Evolutionary conservation across 805 yeast genomes (phyloP).

Genomic region (Starmerella apicola): DNA sequence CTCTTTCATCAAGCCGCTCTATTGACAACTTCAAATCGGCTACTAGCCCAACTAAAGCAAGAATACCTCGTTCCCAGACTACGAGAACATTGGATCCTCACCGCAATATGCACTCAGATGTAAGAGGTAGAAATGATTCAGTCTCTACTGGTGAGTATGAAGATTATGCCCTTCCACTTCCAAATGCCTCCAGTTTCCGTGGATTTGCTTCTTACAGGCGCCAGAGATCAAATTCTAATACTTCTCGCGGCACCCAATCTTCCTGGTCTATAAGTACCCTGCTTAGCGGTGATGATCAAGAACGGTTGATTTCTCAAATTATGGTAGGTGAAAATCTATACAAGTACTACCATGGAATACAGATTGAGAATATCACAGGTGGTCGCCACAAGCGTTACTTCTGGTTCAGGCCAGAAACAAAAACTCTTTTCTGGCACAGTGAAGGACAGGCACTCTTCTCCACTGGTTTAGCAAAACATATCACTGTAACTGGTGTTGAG

Average conservation of each 20-base stretch:
- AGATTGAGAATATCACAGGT: conserved; percentile 51
- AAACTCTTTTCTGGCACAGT: conserved; percentile 81
- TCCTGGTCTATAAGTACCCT: conserved; percentile 6
- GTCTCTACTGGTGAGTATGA: neutral
- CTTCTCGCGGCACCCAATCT: conserved; percentile 3
- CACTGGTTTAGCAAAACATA: conserved; percentile 56
- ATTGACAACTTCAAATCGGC: too few relatives aligned
- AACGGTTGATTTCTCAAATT: conserved; percentile 65
- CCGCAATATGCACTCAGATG: neutral
- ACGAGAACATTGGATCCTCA: too few relatives aligned
- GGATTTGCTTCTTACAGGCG: neutral
- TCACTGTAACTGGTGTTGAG: conserved; percentile 67
- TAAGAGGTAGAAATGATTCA: neutral
- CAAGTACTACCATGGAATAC: conserved; percentile 73
- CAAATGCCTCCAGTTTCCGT: neutral
- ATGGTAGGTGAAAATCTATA: conserved; percentile 83
- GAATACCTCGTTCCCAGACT: too few relatives aligned
- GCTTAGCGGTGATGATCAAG: conserved; percentile 38
- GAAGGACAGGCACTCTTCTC: conserved; percentile 69
- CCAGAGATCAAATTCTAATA: neutral
- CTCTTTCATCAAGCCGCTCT: too few relatives aligned
- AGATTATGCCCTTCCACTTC: neutral
- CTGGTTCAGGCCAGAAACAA: conserved; percentile 92
- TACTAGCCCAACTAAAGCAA: too few relatives aligned
- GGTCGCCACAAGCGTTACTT: conserved; percentile 81